Evolutionary conservation across 768 basidiomycete species (phyloP), one percentile per base, ranked within the genome.

Genomic region (Suillus variegatus): DNA sequence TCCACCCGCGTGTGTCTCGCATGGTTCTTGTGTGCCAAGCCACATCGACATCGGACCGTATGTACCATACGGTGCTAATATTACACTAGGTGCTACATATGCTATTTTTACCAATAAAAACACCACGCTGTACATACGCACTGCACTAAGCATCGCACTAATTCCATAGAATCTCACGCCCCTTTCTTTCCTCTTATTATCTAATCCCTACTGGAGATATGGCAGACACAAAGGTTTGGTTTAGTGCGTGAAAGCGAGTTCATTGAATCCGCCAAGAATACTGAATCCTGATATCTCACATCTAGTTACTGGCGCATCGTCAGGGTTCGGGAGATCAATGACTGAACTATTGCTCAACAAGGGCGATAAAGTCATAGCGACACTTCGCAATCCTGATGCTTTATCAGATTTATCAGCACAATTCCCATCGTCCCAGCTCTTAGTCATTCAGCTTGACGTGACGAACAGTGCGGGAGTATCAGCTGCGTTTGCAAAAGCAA

Each of bases 291-390:
- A 55, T 36, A 13, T 55, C 12, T n/a, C 35, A 12, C 18, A n/a
- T 36, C 12, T 14, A 55, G 54, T 55, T n/a, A 81, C 80, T 6
- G 81, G 81, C 14, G 68, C 77, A 6, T 79, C 78, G 3, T 73
- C 78, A 13, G 80, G 82, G 20, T 77, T 83, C 60, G 81, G 82
- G 8, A 75, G 74, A 3, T 63, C 66, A 16, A 71, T 79, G 63
- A 72, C 73, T 13, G 78, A 81, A 64, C 40, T 64, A 25, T 75
- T 75, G 38, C 78, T 84, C 47, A 57, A 61, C 38, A 67, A 68
- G 3, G 80, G 82, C 16, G 75, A 80, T 65, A 78, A 68, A 12
- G 82, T 76, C 41, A 70, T 81, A 60, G 83, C 84, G 16, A 81
- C 82, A n/a, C 73, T 81, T 14, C 82, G 82, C 62, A 77, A 70